Base-by-base conservation (phyloP, 73 alveolate genomes). In the Paramecium caudatum region DNA sequence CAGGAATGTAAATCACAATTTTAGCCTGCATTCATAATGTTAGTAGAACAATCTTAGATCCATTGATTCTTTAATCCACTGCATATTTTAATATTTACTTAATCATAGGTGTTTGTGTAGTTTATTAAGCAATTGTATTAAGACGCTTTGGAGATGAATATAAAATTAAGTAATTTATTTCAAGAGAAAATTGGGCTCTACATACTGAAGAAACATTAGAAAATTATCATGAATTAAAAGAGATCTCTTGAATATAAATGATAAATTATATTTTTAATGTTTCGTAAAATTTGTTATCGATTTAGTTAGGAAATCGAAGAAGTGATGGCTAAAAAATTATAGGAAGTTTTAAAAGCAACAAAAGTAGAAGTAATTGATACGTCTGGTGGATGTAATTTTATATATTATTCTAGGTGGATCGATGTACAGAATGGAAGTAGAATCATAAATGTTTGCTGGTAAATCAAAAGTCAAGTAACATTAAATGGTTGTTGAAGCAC, bases 141-240 rank as follows among this genome's bases (percentile, higher is more conserved):
- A 12, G 49, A 13, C 16, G 8, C 33, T 65, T 25, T 65, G 49
- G 49, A n/a, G 83, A 65, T 65, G 49, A 65, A 33, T 65, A 25
- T 10, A 33, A 65, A 36, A 65, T 33, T 43, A 65, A 33, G 16
- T 65, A 65, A 32, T 65, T 65, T 36, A 65, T 65, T 25, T 7
- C 83, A 3, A 65, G 34, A 65, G 83, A 65, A 15, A 65, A 65
- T 65, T 65, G 83, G 83, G 34, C 83, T 25, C 49, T 65, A 10
- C 83, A 65, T 65, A 32, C 47, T 4, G 23, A 55, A 23, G 80
- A 55, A 17, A 23, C 41, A 55, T 3, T 55, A 10, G 83, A 65
- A 32, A 13, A 36, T 9, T 65, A 65, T 65, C 37, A 33, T 30
- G 83, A 65, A 65, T 65, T 65, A 65, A 33, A 55, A 5, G 80